Conservation (phyloP, 139 green algal species). For the Closterium sp. region DNA sequence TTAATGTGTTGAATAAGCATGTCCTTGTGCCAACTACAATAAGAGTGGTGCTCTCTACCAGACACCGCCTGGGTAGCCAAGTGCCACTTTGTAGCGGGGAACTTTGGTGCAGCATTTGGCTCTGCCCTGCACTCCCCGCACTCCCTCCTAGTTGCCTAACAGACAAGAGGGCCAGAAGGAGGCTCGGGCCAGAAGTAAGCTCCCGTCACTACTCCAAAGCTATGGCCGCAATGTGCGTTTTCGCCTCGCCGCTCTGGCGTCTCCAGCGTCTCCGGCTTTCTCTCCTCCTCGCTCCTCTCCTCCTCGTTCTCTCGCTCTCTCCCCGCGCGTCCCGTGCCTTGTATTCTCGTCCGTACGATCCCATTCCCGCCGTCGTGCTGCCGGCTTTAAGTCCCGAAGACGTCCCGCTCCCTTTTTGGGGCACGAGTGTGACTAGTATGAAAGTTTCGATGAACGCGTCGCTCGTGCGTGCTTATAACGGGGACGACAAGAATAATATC, state of each 20-base stretch:
- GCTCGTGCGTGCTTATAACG: constrained; percentile 23
- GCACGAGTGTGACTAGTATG: background rate
- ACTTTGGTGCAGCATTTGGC: too few relatives aligned
- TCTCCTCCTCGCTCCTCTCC: background rate
- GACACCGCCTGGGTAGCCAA: too few relatives aligned
- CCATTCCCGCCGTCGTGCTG: background rate
- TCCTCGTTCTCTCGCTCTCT: background rate
- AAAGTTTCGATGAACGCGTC: constrained; percentile 3
- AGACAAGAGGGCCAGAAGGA: too few relatives aligned
- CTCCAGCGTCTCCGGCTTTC: background rate
- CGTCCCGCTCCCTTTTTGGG: background rate
- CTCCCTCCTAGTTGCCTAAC: too few relatives aligned
- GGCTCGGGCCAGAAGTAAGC: too few relatives aligned
- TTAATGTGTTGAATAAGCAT: too few relatives aligned
- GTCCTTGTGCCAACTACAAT: too few relatives aligned
- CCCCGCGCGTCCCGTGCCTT: background rate
- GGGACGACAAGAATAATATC: constrained; percentile 40
- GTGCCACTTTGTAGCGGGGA: too few relatives aligned
- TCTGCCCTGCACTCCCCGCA: too few relatives aligned
- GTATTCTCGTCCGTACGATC: background rate
- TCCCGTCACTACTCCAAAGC: too few relatives aligned
- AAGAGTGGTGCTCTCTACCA: too few relatives aligned
- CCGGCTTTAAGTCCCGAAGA: background rate
- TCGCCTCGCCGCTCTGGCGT: background rate
- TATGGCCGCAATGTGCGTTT: background rate